These are phyloP conservation scores for Plenodomus tracheiphilus DNA, from an alignment of 2,329 filamentous ascomycete genomes.

Conservation along the genomic window DNA sequence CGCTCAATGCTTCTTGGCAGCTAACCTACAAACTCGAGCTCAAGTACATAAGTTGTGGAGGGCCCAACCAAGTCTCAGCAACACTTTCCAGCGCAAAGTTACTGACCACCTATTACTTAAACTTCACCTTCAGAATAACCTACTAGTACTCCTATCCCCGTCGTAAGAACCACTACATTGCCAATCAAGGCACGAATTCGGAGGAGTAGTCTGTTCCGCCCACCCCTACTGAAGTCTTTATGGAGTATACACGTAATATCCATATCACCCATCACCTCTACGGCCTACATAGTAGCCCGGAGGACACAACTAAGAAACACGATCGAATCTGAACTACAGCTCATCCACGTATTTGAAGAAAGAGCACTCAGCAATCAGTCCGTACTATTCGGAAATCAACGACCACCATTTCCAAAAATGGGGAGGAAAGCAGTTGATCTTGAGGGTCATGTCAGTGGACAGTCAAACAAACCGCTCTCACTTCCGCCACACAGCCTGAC, in stretches of 20 bases:
- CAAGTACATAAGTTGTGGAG: too few species aligned
- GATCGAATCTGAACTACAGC: background rate
- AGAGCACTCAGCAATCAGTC: too few species aligned
- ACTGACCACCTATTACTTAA: too few species aligned
- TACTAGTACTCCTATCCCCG: too few species aligned
- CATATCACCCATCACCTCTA: background rate
- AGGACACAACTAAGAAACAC: background rate
- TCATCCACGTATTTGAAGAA: background rate
- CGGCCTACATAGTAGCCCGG: background rate
- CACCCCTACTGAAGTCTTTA: background rate
- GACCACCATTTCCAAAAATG: conserved; percentile 15
- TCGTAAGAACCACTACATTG: background rate
- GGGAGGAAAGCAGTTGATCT: conserved; percentile 21
- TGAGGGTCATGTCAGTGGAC: conserved; percentile 43
- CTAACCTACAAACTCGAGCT: too few species aligned
- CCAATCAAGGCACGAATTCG: background rate
- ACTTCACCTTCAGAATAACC: too few species aligned
- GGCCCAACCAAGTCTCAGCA: too few species aligned
- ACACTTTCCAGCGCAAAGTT: too few species aligned
- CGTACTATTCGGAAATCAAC: too few species aligned
- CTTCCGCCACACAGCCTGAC: conserved; percentile 65
- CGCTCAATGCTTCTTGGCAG: too few species aligned
- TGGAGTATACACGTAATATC: background rate
- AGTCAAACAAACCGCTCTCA: conserved; percentile 57
- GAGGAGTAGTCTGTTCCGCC: background rate